Evolutionary conservation across 75 land plant genomes (phyloP).

Genomic region (Isoetes taiwanensis): DNA sequence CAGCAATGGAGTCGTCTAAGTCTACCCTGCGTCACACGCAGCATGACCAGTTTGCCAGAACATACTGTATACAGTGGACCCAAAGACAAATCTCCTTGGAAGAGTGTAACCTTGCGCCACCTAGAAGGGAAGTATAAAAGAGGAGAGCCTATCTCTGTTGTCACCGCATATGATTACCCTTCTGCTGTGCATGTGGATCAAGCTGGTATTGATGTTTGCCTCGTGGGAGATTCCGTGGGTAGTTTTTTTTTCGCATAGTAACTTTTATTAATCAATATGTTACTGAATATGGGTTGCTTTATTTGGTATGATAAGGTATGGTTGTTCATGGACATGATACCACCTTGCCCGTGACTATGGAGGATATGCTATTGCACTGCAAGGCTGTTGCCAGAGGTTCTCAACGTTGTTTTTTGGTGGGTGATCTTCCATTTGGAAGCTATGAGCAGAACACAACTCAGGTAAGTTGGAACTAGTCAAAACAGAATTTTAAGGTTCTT

Average conservation of each 20-base stretch:
- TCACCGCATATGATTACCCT: constrained; percentile 94
- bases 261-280: too few species aligned
- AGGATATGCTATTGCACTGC: constrained; percentile 88
- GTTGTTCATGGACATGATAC: constrained; percentile 98
- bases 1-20: too few species aligned
- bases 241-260: not conserved
- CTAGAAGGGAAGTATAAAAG: constrained; percentile 41
- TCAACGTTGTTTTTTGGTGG: constrained; percentile 58
- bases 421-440: constrained; percentile 84
- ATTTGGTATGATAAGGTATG: constrained; percentile 57
- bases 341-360: constrained; percentile 79
- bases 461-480: constrained; percentile 35
- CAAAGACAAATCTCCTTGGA: constrained; percentile 38
- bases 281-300: too few species aligned
- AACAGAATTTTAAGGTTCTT: too few species aligned
- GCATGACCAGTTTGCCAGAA: constrained; percentile 69
- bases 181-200: constrained; percentile 81
- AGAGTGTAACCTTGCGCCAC: constrained; percentile 52
- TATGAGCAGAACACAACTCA: constrained; percentile 65
- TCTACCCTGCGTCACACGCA: too few species aligned
- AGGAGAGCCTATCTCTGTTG: constrained; percentile 19
- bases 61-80: constrained; percentile 85
- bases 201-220: constrained; percentile 83
- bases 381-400: constrained; percentile 91
- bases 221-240: constrained; percentile 87